Conservation (phyloP, 768 basidiomycete species). For the Collybia mongolica region DNA sequence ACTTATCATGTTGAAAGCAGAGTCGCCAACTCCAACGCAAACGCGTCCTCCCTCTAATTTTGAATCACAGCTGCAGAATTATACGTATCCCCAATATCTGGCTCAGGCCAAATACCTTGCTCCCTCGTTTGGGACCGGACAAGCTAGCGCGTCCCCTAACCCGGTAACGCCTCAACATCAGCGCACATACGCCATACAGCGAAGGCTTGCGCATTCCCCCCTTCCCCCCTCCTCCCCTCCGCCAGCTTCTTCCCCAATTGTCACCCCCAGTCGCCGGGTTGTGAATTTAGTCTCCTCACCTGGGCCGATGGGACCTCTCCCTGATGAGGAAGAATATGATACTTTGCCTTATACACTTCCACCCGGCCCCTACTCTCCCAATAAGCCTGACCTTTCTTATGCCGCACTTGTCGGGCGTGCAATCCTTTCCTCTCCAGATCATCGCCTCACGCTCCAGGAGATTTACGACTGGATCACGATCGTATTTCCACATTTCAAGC, state of each 20-base stretch:
- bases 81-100: slow-evolving; percentile 39
- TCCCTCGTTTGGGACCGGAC: slow-evolving; percentile 27
- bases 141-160: slow-evolving; percentile 32
- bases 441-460: slow-evolving; percentile 88
- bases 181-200: slow-evolving; percentile 34
- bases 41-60: slow-evolving; percentile 23
- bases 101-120: slow-evolving; percentile 22
- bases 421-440: slow-evolving; percentile 78
- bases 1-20: slow-evolving; percentile 31
- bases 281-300: slow-evolving; percentile 85
- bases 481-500: slow-evolving; percentile 91
- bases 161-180: slow-evolving; percentile 50
- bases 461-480: slow-evolving; percentile 97
- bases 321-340: slow-evolving; percentile 64
- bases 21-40: slow-evolving; percentile 46
- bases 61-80: slow-evolving; percentile 27
- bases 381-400: slow-evolving; percentile 87
- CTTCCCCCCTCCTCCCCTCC: slow-evolving; percentile 64
- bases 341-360: slow-evolving; percentile 76
- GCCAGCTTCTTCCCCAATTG: slow-evolving; percentile 54
- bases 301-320: slow-evolving; percentile 68
- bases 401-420: slow-evolving; percentile 97
- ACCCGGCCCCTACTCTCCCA: slow-evolving; percentile 75
- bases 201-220: slow-evolving; percentile 37
- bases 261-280: slow-evolving; percentile 58